phyloP scores from a whole-genome alignment of 305 asterid genomes.

The Fraxinus paxiana region DNA sequence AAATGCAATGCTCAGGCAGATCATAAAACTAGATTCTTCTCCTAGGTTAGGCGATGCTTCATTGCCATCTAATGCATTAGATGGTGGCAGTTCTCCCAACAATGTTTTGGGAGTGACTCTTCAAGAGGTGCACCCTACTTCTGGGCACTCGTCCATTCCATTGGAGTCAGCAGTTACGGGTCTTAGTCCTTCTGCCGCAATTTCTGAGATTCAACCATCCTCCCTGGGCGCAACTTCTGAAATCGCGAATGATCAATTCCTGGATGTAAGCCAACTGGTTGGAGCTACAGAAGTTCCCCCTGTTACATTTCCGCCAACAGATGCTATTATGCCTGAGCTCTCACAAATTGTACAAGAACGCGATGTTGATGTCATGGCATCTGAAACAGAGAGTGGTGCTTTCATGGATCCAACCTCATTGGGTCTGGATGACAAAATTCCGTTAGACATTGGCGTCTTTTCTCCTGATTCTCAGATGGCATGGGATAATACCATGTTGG shows the following conservation, averaged over 20 bases:
- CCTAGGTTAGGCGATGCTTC: slow-evolving; percentile 44
- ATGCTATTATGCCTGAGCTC: slow-evolving; percentile 42
- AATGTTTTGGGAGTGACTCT: slow-evolving; percentile 59
- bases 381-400: slow-evolving; percentile 29
- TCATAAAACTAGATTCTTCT: slow-evolving; percentile 56
- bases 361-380: slow-evolving; percentile 36
- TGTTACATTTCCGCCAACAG: slow-evolving; percentile 36
- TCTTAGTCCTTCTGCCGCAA: slow-evolving; percentile 28
- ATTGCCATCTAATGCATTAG: slow-evolving; percentile 33
- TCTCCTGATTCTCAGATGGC: slow-evolving; percentile 44
- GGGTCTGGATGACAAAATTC: slow-evolving; percentile 28
- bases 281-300: slow-evolving; percentile 40
- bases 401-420: slow-evolving; percentile 41
- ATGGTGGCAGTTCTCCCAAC: slow-evolving; percentile 33
- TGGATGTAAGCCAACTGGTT: slow-evolving; percentile 25
- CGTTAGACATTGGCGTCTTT: slow-evolving; percentile 44
- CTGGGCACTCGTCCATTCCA: slow-evolving; percentile 35
- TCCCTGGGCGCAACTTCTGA: slow-evolving; percentile 34
- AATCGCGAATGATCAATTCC: slow-evolving; percentile 23
- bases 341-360: slow-evolving; percentile 43
- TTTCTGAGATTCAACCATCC: slow-evolving; percentile 41
- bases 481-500: slow-evolving; percentile 59
- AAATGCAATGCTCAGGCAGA: slow-evolving; percentile 67
- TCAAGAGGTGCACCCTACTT: slow-evolving; percentile 49
- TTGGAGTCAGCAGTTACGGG: slow-evolving; percentile 25